Conservation (phyloP, 2,329 filamentous ascomycete genomes). For the Arachnomyces sp. region DNA sequence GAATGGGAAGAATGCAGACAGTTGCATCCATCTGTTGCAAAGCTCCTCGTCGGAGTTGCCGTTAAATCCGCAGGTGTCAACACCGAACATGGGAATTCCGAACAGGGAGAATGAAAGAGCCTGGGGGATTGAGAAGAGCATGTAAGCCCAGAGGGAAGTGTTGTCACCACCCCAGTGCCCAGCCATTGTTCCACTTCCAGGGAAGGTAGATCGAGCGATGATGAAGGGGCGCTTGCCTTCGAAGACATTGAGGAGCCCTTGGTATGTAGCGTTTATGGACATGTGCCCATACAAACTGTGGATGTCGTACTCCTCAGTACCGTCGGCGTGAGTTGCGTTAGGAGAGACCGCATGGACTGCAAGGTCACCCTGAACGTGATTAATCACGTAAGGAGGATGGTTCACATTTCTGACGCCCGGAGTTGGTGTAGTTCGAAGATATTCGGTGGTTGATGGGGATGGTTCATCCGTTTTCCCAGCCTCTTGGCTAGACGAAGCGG, state of each 20-base stretch:
- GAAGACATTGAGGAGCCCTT: slow-evolving; percentile 56
- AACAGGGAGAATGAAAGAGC: slow-evolving; percentile 67
- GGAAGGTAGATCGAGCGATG: slow-evolving; percentile 73
- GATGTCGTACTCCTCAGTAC: slow-evolving; percentile 67
- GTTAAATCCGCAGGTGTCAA: slow-evolving; percentile 62
- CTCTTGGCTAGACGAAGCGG: slow-evolving; percentile 45
- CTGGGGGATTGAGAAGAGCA: slow-evolving; percentile 70
- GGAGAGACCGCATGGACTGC: slow-evolving; percentile 65
- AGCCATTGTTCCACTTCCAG: slow-evolving; percentile 64
- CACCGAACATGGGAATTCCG: slow-evolving; percentile 69
- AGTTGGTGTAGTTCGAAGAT: slow-evolving; percentile 53
- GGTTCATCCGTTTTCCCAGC: slow-evolving; percentile 30
- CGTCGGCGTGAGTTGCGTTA: slow-evolving; percentile 68
- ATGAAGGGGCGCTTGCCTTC: slow-evolving; percentile 70
- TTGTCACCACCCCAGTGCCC: slow-evolving; percentile 82
- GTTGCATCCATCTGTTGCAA: slow-evolving; percentile 65
- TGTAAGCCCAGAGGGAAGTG: slow-evolving; percentile 59
- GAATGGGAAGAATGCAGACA: slow-evolving; percentile 67
- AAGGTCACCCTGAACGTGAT: slow-evolving; percentile 60
- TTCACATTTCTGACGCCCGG: slow-evolving; percentile 59
- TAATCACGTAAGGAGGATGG: slow-evolving; percentile 67
- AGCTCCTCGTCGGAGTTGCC: slow-evolving; percentile 61
- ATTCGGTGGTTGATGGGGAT: slow-evolving; percentile 33
- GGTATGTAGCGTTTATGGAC: slow-evolving; percentile 68
- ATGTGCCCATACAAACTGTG: slow-evolving; percentile 72